Evolutionary conservation across 805 yeast genomes (phyloP), one percentile per base, ranked within the genome.

Genomic region (Barnettozyma salicaria): DNA sequence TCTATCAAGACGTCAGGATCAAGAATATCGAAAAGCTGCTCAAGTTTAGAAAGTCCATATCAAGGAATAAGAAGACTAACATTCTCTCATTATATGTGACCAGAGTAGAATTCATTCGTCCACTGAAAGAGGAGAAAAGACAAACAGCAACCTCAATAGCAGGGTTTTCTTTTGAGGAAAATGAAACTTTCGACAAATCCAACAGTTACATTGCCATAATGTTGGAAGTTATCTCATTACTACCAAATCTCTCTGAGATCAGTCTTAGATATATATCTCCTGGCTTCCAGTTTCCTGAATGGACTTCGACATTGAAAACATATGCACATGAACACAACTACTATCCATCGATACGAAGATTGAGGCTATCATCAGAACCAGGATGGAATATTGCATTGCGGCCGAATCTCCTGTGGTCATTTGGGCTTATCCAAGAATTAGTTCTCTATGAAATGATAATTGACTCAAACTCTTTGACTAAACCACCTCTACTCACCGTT

Each of bases 341-440:
- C 29, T 50, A 48, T 28, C 52, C 55, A 35, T 39, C 52, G 3
- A 45, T 70, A 6, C 42, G 58, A 2, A 58, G 45, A n/a, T 48
- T 72, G n/a, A 50, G 52, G 4, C 46, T 72, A 2, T 57, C 64
- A 4, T 63, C 74, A 0, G 72, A 71, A 41, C 40, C 63, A 0
- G 76, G 75, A 2, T 70, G 76, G 76, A 67, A 68, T 23, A 68
- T 76, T 12, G 75, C 79, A 4, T 55, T 76, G 44, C 62, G 71
- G 40, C 58, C 67, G 10, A 73, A 70, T 42, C 46, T 76, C 7
- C 52, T 74, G 2, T 58, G 72, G 44, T 58, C 77, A 14, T 60
- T 71, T 40, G 69, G 70, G 12, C 47, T 63, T 9, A 64, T 76
- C 6, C 59, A 65, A 22, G 67, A 67, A 34, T 51, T 77, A 18